These are phyloP conservation scores for Thraustochytrium striatum DNA, from an alignment of 352 stramenopile genomes.

Conservation along the genomic window DNA sequence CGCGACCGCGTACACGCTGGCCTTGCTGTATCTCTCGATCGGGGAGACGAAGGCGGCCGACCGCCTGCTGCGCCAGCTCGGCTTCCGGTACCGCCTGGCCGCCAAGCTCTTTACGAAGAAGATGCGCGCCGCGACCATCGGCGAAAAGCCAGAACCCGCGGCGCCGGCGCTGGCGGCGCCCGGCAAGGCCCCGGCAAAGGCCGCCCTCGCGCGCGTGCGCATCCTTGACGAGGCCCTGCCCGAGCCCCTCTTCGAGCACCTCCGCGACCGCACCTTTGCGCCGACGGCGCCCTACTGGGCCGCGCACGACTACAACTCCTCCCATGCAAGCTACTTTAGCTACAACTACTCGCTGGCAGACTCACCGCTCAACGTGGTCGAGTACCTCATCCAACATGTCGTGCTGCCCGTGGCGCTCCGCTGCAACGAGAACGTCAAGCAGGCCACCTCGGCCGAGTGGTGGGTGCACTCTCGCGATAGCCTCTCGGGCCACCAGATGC, in stretches of 20 bases:
- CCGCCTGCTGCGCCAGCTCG: not conserved
- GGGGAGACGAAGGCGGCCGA: not conserved
- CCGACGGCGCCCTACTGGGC: constrained; percentile 56
- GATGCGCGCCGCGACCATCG: not conserved
- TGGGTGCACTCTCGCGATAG: constrained; percentile 58
- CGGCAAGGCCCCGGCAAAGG: not conserved
- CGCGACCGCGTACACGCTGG: not conserved
- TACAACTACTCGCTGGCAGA: constrained; percentile 54
- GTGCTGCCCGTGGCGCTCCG: constrained; percentile 37
- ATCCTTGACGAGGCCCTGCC: constrained; percentile 52
- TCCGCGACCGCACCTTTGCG: constrained; percentile 53
- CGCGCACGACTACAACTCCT: constrained; percentile 55
- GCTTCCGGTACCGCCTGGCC: not conserved
- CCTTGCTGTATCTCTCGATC: not conserved
- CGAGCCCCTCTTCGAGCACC: constrained; percentile 46
- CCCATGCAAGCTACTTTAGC: constrained; percentile 55
- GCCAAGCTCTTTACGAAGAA: not conserved
- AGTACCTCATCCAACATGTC: constrained; percentile 54
- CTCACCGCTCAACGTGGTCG: constrained; percentile 38
- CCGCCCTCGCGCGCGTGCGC: not conserved
- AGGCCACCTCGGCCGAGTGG: constrained; percentile 57
- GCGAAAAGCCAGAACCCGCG: not conserved
- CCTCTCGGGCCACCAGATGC: constrained; percentile 56
- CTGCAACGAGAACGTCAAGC: constrained; percentile 49
- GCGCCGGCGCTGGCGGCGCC: not conserved